phyloP scores from a whole-genome alignment of 345 rosid species.

The Lagerstroemia speciosa region DNA sequence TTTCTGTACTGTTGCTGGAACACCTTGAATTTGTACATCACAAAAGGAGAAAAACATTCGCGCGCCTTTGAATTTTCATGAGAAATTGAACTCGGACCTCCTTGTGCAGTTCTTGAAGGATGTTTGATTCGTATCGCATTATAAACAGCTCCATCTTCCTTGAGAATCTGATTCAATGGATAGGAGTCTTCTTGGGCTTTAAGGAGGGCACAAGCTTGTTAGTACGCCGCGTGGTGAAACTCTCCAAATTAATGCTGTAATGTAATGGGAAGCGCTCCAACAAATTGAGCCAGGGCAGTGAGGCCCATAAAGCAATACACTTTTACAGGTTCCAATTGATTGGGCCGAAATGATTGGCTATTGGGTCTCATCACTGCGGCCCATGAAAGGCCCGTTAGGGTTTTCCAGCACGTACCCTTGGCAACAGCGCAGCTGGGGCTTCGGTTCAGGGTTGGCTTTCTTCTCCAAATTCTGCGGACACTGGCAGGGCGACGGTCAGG shows the following conservation, averaged over 20 bases:
- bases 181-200: neutral
- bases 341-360: neutral
- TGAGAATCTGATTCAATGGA: neutral
- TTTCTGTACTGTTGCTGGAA: neutral
- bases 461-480: too few species aligned
- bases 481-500: too few species aligned
- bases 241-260: too few species aligned
- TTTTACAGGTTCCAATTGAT: too few species aligned
- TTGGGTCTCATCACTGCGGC: too few species aligned
- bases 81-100: neutral
- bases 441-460: too few species aligned
- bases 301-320: neutral
- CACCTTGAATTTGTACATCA: neutral
- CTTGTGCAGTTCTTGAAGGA: neutral
- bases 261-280: too few species aligned
- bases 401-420: neutral
- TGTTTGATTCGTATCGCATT: neutral
- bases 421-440: too few species aligned
- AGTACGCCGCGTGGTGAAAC: too few species aligned
- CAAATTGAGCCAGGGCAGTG: neutral
- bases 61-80: neutral
- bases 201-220: too few species aligned
- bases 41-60: too few species aligned
- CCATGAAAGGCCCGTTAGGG: neutral
- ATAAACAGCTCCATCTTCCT: neutral